Evolutionary conservation across 306 rosid species (phyloP).

Genomic region (Pyrus pyrifolia): DNA sequence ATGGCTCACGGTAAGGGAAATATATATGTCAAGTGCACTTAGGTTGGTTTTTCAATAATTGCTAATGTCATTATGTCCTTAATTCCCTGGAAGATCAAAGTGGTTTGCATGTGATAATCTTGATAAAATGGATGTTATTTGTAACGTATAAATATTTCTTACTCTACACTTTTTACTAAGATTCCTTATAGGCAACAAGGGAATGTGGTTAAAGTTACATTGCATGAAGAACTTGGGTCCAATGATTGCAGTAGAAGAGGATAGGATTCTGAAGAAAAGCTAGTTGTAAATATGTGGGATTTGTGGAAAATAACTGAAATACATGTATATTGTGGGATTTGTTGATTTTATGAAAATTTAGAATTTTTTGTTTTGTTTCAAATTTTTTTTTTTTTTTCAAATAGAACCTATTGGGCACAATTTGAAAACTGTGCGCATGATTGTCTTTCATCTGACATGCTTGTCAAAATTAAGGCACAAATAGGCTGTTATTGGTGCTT

Average conservation of each 20-base stretch:
- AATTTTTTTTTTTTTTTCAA: background rate
- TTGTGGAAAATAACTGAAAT: too few relatives aligned
- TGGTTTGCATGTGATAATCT: conserved; percentile 92
- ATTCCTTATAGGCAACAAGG: background rate
- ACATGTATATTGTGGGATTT: too few relatives aligned
- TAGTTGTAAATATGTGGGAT: too few relatives aligned
- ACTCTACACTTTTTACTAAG: conserved; percentile 17
- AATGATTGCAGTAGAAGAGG: too few relatives aligned
- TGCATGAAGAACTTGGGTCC: too few relatives aligned
- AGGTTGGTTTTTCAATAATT: background rate
- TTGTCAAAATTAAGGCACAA: too few relatives aligned
- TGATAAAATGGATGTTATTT: conserved; percentile 84
- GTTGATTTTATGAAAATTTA: background rate
- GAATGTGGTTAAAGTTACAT: too few relatives aligned
- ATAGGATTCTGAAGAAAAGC: too few relatives aligned
- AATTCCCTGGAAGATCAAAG: conserved; percentile 69
- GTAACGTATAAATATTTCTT: conserved; percentile 23
- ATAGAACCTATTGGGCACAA: too few relatives aligned
- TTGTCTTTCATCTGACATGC: background rate
- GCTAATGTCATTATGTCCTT: conserved; percentile 23
- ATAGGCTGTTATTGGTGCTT: too few relatives aligned
- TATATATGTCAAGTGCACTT: conserved; percentile 3
- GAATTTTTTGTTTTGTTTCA: background rate
- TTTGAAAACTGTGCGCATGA: too few relatives aligned
- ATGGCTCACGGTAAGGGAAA: background rate